Evolutionary conservation across 371 early-diverging fungal species (phyloP), one percentile per base, ranked within the genome.

Genomic region (Mortierella sp.): DNA sequence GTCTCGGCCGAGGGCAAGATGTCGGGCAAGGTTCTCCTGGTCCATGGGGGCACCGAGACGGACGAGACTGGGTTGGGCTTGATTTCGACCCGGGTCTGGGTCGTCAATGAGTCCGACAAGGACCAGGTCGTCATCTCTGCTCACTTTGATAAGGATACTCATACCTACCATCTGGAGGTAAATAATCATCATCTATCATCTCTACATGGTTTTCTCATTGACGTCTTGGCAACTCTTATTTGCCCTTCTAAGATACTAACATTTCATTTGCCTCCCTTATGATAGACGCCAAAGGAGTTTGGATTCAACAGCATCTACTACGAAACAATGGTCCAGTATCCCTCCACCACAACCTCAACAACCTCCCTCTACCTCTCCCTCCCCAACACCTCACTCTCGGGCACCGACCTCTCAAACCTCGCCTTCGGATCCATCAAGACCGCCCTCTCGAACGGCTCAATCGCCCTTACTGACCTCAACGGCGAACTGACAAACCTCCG

Each of bases 81-180:
- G 44, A 74, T 82, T 72, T 74, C 83, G 24, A 78, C 78, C 13
- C 78, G 78, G 16, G 64, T 82, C 64, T 82, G 75, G 75, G 83
- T 82, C 24, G 44, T 61, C 4, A 39, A 40, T 3, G 73, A 78
- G 55, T 31, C 50, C 1, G 73, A 75, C 37, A 69, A 63, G 64
- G 73, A 77, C 1, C 14, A 75, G 14, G 68, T 82, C 7, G 11
- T 4, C 41, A 77, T 82, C 64, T 68, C 55, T 4, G 67, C 74
- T 14, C 50, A 48, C 2, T 68, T 72, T 53, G 75, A 82, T 31
- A 19, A 71, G 22, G 40, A 69, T 22, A 75, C 75, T 0, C 43
- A 63, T 19, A 74, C 72, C 0, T 58, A 78, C 19, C 29, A n/a
- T 44, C n/a, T 82, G 61, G 58, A 82, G 78, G 79, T 74, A 79